Evolutionary conservation across 805 yeast genomes (phyloP), one percentile per base, ranked within the genome.

Genomic region (Wickerhamiella cacticola): DNA sequence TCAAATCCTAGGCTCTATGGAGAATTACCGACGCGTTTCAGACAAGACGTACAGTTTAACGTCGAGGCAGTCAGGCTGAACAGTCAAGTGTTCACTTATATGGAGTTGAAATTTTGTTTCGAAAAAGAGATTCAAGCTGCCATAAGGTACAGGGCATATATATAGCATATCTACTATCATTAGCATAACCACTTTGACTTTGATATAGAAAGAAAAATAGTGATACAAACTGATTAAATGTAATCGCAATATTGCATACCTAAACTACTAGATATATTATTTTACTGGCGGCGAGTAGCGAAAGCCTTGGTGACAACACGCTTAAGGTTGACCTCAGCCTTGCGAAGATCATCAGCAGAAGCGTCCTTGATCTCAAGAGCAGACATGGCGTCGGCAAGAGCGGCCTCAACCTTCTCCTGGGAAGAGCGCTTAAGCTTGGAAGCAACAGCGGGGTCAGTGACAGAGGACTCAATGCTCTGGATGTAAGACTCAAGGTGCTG

Each of bases 261-360:
- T 36, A 36, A 36, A 18, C 25, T 35, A 35, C 5, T 9, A 31
- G 36, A 31, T 31, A 31, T 28, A 41, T 34, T 40, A 40, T 15
- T 44, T 52, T 53, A 54, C 55, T 55, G 52, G 48, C 59, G 53
- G 79, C 96, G 96, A 72, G 96, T 78, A 64, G 96, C 83, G 87
- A 88, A 84, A 71, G 96, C 96, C 79, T 87, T 89, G 79, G 96
- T 89, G 71, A 89, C 96, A 68, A 89, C 96, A 75, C 98, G 85
- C 87, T 92, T 92, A 72, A 92, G 84, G 72, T 87, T 81, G 71
- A 92, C 86, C 80, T 92, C 97, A 68, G 98, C 97, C 82, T 86
- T 92, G 82, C 97, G 85, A 78, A 75, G 80, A 73, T 88, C 96
- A 68, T 92, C 98, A 69, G 96, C 89, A 63, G 94, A 66, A 54